Conservation (phyloP, 2,329 filamentous ascomycete species). For the Xylariaceae sp. region DNA sequence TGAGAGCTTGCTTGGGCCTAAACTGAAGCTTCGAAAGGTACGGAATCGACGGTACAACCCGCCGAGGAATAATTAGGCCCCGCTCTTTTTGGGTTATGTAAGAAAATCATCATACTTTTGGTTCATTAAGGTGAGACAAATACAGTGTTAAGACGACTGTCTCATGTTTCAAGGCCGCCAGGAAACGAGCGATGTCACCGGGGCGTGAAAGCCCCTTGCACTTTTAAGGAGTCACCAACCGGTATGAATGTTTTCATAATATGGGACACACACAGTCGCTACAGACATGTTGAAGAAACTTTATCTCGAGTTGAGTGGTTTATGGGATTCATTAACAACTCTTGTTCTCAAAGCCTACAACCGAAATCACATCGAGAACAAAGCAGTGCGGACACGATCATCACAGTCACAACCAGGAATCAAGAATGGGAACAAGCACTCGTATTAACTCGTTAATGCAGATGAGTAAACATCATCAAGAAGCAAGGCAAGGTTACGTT, state of each 20-base stretch:
- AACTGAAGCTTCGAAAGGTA: neutral
- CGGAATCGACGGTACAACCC: neutral
- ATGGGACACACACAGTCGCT: too few relatives aligned
- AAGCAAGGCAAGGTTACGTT: too few relatives aligned
- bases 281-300: too few relatives aligned
- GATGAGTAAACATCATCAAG: too few relatives aligned
- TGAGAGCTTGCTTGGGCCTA: neutral
- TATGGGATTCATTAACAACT: too few relatives aligned
- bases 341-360: neutral
- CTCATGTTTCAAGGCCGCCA: neutral
- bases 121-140: neutral
- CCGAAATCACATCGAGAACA: neutral
- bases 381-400: neutral
- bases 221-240: too few relatives aligned
- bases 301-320: too few relatives aligned
- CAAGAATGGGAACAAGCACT: conserved; percentile 5
- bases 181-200: neutral
- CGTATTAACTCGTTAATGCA: neutral
- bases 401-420: neutral
- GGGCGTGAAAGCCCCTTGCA: too few relatives aligned
- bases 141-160: neutral
- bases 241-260: too few relatives aligned
- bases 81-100: neutral
- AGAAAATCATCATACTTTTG: neutral
- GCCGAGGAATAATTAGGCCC: too few relatives aligned